A percentile compares a stretch with the other conserved stretches of the same genome.
Evolutionary conservation across 2,329 filamentous ascomycete genomes (phyloP).

Genomic region (Colletotrichum tamarilloi): DNA sequence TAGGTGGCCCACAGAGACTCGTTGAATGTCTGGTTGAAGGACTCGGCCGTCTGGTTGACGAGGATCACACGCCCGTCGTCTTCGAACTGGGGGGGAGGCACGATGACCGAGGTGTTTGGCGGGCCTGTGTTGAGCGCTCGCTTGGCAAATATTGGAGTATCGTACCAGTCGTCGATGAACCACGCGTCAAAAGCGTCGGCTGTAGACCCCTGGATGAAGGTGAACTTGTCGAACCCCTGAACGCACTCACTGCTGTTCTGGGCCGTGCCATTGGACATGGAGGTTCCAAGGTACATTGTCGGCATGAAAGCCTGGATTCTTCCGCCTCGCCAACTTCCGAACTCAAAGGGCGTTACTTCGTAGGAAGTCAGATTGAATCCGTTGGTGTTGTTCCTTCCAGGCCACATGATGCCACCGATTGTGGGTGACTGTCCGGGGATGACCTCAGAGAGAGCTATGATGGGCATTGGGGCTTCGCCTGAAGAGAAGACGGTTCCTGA

Average conservation of each 20-base stretch:
- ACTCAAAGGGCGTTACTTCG: slow-evolving; percentile 47
- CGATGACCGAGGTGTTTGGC: slow-evolving; percentile 28
- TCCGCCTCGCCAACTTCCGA: slow-evolving; percentile 45
- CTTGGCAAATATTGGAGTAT: slow-evolving; percentile 40
- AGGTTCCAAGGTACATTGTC: slow-evolving; percentile 43
- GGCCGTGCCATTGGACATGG: slow-evolving; percentile 40
- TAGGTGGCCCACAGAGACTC: slow-evolving; percentile 43
- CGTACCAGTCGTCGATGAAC: slow-evolving; percentile 42
- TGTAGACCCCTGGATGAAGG: slow-evolving; percentile 45
- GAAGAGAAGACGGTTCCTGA: slow-evolving; percentile 34
- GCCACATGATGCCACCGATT: slow-evolving; percentile 43
- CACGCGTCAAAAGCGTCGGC: slow-evolving; percentile 42
- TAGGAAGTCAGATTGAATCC: slow-evolving; percentile 45
- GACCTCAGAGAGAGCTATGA: slow-evolving; percentile 42
- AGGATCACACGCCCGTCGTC: slow-evolving; percentile 39
- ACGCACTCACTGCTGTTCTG: slow-evolving; percentile 44
- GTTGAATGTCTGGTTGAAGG: slow-evolving; percentile 44
- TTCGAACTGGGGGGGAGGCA: slow-evolving; percentile 22
- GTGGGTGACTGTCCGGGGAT: slow-evolving; percentile 42
- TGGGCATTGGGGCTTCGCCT: slow-evolving; percentile 43
- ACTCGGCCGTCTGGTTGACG: slow-evolving; percentile 38
- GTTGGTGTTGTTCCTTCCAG: slow-evolving; percentile 40
- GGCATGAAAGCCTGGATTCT: slow-evolving; percentile 44
- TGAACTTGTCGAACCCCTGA: slow-evolving; percentile 45
- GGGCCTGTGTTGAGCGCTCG: slow-evolving; percentile 34